phyloP scores from a whole-genome alignment of 2,329 filamentous ascomycete genomes.

The Hymenoscyphus repandus region DNA sequence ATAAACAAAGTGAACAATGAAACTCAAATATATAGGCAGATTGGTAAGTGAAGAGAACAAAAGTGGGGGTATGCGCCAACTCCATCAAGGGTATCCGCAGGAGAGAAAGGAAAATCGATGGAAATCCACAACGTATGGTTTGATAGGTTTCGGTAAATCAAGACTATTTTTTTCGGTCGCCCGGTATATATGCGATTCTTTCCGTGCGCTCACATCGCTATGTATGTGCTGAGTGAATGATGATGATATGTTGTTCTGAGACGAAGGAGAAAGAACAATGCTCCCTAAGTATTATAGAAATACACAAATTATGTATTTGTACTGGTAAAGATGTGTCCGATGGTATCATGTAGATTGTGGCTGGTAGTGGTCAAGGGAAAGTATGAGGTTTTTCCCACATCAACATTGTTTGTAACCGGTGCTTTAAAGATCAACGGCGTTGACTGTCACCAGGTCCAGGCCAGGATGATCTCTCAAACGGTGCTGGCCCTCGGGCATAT shows the following conservation, averaged over 20 bases:
- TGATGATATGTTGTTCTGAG: not conserved
- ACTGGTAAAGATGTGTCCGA: not conserved
- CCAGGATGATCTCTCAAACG: slow-evolving; percentile 26
- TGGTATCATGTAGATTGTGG: not conserved
- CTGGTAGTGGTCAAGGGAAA: no score
- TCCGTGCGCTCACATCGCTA: not conserved
- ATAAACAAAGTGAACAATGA: not conserved
- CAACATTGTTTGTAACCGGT: not conserved
- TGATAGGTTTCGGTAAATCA: not conserved
- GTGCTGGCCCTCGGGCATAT: slow-evolving; percentile 19
- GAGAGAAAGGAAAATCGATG: not conserved
- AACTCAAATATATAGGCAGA: not conserved
- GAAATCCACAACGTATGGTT: not conserved
- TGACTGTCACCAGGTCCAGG: slow-evolving; percentile 17
- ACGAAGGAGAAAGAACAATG: not conserved
- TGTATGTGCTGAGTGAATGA: not conserved
- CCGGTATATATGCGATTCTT: slow-evolving; percentile 1
- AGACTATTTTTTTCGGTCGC: slow-evolving; percentile 5
- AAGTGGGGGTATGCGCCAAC: slow-evolving; percentile 6
- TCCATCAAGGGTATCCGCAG: slow-evolving; percentile 12
- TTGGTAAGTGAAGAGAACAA: not conserved
- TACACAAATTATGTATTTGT: slow-evolving; percentile 18
- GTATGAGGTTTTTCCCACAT: not conserved
- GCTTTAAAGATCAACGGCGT: slow-evolving; percentile 13
- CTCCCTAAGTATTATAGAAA: slow-evolving; percentile 10